Percentiles rank a stretch among this genome's conserved stretches.
Evolutionary conservation across 257 asterid species (phyloP).

Genomic region (Prunella vulgaris): DNA sequence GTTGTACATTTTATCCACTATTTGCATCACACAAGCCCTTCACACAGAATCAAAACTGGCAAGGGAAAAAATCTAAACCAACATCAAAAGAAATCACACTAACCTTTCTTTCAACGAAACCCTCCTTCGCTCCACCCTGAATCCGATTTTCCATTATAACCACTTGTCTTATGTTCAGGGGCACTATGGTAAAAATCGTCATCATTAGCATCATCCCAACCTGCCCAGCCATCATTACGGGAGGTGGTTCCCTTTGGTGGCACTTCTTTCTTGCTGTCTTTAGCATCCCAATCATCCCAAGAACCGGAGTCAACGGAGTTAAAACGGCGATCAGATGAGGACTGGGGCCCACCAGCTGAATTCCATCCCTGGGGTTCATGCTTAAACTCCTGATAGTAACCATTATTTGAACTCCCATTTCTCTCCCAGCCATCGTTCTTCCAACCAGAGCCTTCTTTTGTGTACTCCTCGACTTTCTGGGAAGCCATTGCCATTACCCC

Average conservation of each 20-base stretch:
- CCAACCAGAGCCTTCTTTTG: conserved; percentile 63
- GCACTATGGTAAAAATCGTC: conserved; percentile 47
- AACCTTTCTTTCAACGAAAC: conserved; percentile 45
- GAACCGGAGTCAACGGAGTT: conserved; percentile 43
- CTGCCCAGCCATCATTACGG: conserved; percentile 75
- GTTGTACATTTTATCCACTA: conserved; percentile 33
- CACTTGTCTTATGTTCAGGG: conserved; percentile 39
- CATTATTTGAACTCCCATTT: conserved; percentile 44
- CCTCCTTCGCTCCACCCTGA: conserved; percentile 70
- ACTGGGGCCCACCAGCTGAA: conserved; percentile 37
- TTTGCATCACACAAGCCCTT: conserved; percentile 33
- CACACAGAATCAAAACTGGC: conserved; percentile 23
- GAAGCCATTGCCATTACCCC: conserved; percentile 93
- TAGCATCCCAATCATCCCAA: conserved; percentile 89
- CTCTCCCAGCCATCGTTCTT: conserved; percentile 67
- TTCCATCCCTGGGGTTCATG: conserved; percentile 53
- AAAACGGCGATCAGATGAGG: conserved; percentile 39
- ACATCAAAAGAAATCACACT: conserved; percentile 6
- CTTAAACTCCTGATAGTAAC: conserved; percentile 57
- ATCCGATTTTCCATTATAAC: conserved; percentile 53
- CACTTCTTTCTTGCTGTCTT: conserved; percentile 46
- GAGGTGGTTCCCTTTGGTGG: conserved; percentile 39
- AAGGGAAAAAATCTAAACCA: conserved; percentile 24
- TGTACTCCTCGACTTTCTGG: conserved; percentile 86
- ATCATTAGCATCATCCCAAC: conserved; percentile 87